Conservation (phyloP, 495 filamentous ascomycete genomes). For the Astrocystis sublimbata region DNA sequence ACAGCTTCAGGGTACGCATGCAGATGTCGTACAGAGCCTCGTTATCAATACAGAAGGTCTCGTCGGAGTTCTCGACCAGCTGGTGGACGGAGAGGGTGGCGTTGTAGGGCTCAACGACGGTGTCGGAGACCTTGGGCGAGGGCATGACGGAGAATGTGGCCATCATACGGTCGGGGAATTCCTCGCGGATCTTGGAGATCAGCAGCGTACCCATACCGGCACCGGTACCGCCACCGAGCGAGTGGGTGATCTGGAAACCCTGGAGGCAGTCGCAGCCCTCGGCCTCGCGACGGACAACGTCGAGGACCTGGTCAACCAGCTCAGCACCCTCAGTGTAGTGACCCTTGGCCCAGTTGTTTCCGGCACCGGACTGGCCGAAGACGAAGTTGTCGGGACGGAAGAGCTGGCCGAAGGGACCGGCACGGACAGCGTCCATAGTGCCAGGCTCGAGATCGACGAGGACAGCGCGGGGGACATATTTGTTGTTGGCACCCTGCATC, state of each 20-base stretch:
- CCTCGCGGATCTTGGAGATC: slow-evolving; percentile 99
- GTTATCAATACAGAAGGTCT: slow-evolving; percentile 99
- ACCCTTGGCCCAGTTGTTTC: slow-evolving; percentile 99
- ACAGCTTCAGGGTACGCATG: slow-evolving; percentile 99
- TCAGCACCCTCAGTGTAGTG: slow-evolving; percentile 99
- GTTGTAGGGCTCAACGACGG: slow-evolving; percentile 99
- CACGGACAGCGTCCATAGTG: slow-evolving; percentile 99
- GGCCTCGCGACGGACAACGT: slow-evolving; percentile 98
- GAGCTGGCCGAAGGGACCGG: slow-evolving; percentile 97
- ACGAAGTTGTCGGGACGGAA: slow-evolving; percentile 99
- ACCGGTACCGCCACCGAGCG: slow-evolving; percentile 99
- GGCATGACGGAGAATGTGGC: slow-evolving; percentile 99
- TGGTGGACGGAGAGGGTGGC: slow-evolving; percentile 98
- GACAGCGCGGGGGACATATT: slow-evolving; percentile 98
- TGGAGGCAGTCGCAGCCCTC: slow-evolving; percentile 99
- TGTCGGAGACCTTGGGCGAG: slow-evolving; percentile 99
- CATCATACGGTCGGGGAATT: slow-evolving; percentile 99
- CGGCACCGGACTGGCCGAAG: slow-evolving; percentile 98
- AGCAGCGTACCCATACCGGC: slow-evolving; percentile 99
- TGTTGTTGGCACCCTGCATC: slow-evolving; percentile 86
- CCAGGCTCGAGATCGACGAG: slow-evolving; percentile 98
- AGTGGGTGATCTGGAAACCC: slow-evolving; percentile 99
- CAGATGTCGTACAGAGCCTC: slow-evolving; percentile 99
- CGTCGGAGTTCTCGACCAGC: slow-evolving; percentile 99
- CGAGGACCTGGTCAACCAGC: slow-evolving; percentile 96